Evolutionary conservation across 1,284 basidiomycete genomes (phyloP), one percentile per base, ranked within the genome.

Genomic region (Phellinidium pouzarii): DNA sequence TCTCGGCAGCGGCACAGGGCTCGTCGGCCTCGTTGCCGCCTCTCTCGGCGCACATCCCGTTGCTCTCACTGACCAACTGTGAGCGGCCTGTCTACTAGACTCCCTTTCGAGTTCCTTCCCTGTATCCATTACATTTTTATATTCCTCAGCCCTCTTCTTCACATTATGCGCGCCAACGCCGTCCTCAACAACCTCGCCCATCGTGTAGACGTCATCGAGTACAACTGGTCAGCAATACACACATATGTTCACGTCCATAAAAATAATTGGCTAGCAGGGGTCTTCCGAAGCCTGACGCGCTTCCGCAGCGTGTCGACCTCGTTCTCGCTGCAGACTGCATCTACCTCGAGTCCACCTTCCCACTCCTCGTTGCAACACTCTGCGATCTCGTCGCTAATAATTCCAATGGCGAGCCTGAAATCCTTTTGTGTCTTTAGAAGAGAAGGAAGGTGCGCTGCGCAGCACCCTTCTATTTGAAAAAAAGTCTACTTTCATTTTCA

Each of bases 261-360:
- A n/a, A n/a, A n/a, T n/a, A n/a, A n/a, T n/a, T n/a, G n/a, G n/a
- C n/a, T n/a, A n/a, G 20, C 57, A 62, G 58, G 70, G 71, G 70
- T 17, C 62, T 65, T 49, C 54, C 63, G 25, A 54, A 73, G 29
- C 66, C 68, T 12, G 48, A 44, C 17, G 46, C 14, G 19, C 36
- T 57, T 7, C 55, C 55, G 3, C 17, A n/a, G 5, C 41, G 43
- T 25, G 26, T 34, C 5, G 80, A 91, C 60, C 58, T 95, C 23
- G 75, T 94, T 52, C 74, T 94, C 4, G 89, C 88, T 0, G 91
- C 92, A 1, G 94, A 97, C 65, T 97, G 94, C 62, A 92, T 97
- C 4, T 97, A 97, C 69, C 91, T 92, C 60, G 94, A 96, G 69
- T 88, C 90, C n/a, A 87, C 91, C 0, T 97, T 96, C 62, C 87